Evolutionary conservation across 768 basidiomycete species (phyloP).

Genomic region (Rhizopogon sp.): DNA sequence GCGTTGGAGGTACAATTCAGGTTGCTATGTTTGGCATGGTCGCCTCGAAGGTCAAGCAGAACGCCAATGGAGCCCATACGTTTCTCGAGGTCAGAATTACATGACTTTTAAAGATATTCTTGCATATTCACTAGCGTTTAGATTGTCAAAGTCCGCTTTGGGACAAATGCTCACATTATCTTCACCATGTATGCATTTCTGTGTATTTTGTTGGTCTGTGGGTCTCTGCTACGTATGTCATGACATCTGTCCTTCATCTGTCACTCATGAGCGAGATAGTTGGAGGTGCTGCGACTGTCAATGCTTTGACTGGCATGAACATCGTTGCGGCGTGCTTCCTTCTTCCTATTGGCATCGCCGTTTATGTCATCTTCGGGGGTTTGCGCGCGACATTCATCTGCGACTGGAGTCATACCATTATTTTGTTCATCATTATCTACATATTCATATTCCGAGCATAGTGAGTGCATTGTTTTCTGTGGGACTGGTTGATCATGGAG

Average conservation of each 20-base stretch:
- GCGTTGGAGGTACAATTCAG: conserved; percentile 48
- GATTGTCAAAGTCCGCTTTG: conserved; percentile 47
- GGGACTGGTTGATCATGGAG: background rate
- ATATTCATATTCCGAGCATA: conserved; percentile 29
- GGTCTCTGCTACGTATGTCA: conserved; percentile 41
- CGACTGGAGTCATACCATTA: conserved; percentile 41
- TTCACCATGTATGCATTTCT: conserved; percentile 51
- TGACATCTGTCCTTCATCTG: background rate
- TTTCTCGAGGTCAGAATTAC: conserved; percentile 41
- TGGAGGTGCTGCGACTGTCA: conserved; percentile 42
- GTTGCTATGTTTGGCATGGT: conserved; percentile 49
- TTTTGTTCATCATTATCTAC: conserved; percentile 37
- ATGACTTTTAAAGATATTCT: background rate
- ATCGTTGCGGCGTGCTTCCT: conserved; percentile 40
- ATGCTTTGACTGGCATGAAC: conserved; percentile 42
- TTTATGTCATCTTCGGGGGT: conserved; percentile 38
- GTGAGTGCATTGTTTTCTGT: conserved; percentile 14
- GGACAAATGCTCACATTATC: conserved; percentile 39
- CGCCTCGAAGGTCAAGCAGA: conserved; percentile 54
- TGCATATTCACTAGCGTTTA: conserved; percentile 7
- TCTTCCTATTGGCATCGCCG: conserved; percentile 38
- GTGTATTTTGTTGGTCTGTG: conserved; percentile 46
- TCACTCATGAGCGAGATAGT: conserved; percentile 16
- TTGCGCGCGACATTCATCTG: conserved; percentile 42
- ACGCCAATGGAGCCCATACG: conserved; percentile 53